These are phyloP conservation scores for Balamuthia mandrillaris DNA, from an alignment of 208 protist species.

Conservation along the genomic window DNA sequence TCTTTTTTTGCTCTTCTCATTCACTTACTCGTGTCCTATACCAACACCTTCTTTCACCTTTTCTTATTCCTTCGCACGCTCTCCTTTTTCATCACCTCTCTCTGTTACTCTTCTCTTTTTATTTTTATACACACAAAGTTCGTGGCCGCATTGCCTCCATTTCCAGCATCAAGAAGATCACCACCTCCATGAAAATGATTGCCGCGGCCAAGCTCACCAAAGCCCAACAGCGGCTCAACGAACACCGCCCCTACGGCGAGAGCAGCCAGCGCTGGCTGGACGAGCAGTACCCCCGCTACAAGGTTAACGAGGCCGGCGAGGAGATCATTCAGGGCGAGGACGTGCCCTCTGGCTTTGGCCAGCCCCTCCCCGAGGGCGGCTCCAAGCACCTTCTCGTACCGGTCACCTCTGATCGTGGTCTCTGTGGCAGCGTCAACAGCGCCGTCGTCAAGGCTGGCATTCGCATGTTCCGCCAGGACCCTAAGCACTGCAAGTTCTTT, in stretches of 20 bases:
- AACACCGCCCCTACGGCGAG: not conserved
- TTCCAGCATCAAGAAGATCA: constrained; percentile 59
- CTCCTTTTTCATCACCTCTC: too few species aligned
- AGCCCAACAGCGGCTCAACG: constrained; percentile 44
- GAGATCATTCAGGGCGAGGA: not conserved
- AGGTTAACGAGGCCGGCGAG: not conserved
- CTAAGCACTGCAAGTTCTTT: constrained; percentile 14
- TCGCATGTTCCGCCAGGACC: constrained; percentile 3
- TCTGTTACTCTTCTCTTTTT: too few species aligned
- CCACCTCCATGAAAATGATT: constrained; percentile 69
- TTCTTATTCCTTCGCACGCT: too few species aligned
- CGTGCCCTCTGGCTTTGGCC: too few species aligned
- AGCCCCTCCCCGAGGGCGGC: not conserved
- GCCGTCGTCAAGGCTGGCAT: constrained; percentile 37
- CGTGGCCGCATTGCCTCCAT: constrained; percentile 13
- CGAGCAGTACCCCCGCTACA: constrained; percentile 8
- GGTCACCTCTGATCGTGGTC: constrained; percentile 62
- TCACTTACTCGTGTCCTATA: too few species aligned
- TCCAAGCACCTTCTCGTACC: constrained; percentile 48
- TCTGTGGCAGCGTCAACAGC: constrained; percentile 65
- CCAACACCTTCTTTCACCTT: too few species aligned
- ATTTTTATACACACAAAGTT: not conserved
- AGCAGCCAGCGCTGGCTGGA: constrained; percentile 20
- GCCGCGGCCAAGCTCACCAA: constrained; percentile 61
- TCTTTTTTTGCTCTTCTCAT: too few species aligned